phyloP scores from a whole-genome alignment of 148 eudicot genomes.

The Silene latifolia region DNA sequence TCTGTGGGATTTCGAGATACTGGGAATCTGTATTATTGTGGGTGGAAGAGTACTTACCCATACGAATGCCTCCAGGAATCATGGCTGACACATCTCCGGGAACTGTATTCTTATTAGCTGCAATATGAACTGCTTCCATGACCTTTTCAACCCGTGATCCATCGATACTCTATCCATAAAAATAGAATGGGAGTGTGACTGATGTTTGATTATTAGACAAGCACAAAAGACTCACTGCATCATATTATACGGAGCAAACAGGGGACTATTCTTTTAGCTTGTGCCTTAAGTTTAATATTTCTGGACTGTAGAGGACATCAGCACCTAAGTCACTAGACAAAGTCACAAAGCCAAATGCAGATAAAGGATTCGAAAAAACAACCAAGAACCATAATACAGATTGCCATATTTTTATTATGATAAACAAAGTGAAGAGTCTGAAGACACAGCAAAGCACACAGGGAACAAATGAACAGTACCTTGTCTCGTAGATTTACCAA shows the following conservation, averaged over 20 bases:
- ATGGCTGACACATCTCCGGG: constrained; percentile 99
- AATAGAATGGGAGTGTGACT: neutral
- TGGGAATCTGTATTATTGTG: neutral
- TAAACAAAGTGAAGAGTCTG: neutral
- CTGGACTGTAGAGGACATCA: neutral
- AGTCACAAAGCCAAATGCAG: neutral
- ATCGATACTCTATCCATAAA: constrained; percentile 71
- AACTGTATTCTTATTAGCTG: constrained; percentile 96
- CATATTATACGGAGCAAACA: neutral
- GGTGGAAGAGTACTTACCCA: constrained; percentile 50
- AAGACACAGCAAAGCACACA: neutral
- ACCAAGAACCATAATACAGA: neutral
- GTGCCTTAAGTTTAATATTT: neutral
- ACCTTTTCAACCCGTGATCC: constrained; percentile 99
- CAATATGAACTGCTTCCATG: constrained; percentile 92
- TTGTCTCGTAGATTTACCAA: constrained; percentile 82
- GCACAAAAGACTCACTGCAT: neutral
- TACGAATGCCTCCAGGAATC: constrained; percentile 99
- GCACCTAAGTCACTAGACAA: neutral
- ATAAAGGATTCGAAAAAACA: neutral
- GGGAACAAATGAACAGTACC: constrained; percentile 35
- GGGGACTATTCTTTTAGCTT: neutral
- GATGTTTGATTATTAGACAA: neutral
- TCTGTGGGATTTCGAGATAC: neutral
- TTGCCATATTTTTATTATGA: neutral